A percentile compares a stretch with the other conserved stretches of the same genome.
phyloP scores from a whole-genome alignment of 2,329 filamentous ascomycete species.

The Xylariomycetidae sp. region DNA sequence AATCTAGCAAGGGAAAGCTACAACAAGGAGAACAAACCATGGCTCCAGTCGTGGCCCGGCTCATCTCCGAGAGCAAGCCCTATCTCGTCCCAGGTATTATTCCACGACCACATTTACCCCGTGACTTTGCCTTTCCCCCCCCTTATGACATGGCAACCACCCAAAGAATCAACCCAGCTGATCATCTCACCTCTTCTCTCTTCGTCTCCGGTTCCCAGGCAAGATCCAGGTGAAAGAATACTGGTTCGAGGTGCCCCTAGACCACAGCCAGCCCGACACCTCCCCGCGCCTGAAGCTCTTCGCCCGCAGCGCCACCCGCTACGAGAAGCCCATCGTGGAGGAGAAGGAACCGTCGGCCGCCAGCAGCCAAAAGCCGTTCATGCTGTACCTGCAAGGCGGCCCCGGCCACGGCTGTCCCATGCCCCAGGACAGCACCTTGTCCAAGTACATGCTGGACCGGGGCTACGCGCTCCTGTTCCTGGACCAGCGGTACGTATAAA shows the following conservation, averaged over 20 bases:
- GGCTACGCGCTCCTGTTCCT: conserved; percentile 83
- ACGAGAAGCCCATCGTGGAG: conserved; percentile 56
- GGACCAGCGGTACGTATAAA: no score
- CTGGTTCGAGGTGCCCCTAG: conserved; percentile 80
- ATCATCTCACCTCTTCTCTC: no score
- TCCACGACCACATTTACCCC: no score
- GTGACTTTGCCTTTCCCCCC: neutral
- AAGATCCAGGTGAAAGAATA: conserved; percentile 74
- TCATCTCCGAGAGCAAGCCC: conserved; percentile 33
- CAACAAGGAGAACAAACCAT: conserved; percentile 8
- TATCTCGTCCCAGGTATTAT: conserved; percentile 33
- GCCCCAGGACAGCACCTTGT: conserved; percentile 69
- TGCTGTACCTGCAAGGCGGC: conserved; percentile 79
- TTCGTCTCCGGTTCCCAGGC: conserved; percentile 51
- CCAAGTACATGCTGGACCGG: conserved; percentile 65
- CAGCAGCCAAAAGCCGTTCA: conserved; percentile 46
- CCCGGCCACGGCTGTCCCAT: conserved; percentile 73
- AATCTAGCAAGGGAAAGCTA: neutral
- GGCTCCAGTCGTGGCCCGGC: conserved; percentile 21
- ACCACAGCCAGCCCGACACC: conserved; percentile 63
- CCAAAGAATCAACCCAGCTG: no score
- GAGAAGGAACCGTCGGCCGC: conserved; percentile 23
- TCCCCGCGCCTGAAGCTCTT: conserved; percentile 68
- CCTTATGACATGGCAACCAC: neutral
- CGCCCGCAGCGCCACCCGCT: conserved; percentile 65